Evolutionary conservation across 495 filamentous ascomycete genomes (phyloP).

Genomic region (Lasiosphaeriaceae sp.): DNA sequence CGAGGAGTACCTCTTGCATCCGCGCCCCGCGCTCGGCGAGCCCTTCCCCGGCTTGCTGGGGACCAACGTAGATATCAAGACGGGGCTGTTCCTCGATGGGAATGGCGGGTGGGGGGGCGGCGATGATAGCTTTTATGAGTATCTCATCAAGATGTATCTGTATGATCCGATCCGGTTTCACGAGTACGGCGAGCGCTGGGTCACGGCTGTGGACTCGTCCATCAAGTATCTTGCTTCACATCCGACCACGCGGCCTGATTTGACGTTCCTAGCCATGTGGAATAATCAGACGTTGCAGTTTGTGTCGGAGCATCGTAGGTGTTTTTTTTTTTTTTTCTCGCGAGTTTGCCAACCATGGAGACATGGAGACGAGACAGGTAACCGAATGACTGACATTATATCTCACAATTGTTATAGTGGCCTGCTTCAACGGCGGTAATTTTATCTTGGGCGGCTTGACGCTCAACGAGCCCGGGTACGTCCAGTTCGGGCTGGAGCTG

Average conservation of each 20-base stretch:
- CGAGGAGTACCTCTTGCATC: conserved; percentile 68
- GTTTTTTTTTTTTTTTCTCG: neutral
- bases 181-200: conserved; percentile 69
- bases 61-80: conserved; percentile 57
- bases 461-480: conserved; percentile 58
- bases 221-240: conserved; percentile 71
- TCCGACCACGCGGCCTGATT: conserved; percentile 61
- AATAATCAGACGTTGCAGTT: conserved; percentile 49
- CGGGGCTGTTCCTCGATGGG: conserved; percentile 64
- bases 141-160: conserved; percentile 90
- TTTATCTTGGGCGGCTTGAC: conserved; percentile 81
- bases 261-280: conserved; percentile 71
- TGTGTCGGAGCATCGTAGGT: conserved; percentile 54
- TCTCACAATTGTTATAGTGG: conserved; percentile 35
- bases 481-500: conserved; percentile 71
- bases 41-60: conserved; percentile 80
- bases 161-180: conserved; percentile 67
- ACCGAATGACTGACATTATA: neutral
- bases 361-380: neutral
- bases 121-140: conserved; percentile 85
- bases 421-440: conserved; percentile 84
- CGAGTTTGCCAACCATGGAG: neutral
- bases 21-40: conserved; percentile 56
- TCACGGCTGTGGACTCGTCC: conserved; percentile 70
- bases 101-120: conserved; percentile 77